Base-by-base conservation (phyloP, 441 rosid species). In the Populus hybrid region DNA sequence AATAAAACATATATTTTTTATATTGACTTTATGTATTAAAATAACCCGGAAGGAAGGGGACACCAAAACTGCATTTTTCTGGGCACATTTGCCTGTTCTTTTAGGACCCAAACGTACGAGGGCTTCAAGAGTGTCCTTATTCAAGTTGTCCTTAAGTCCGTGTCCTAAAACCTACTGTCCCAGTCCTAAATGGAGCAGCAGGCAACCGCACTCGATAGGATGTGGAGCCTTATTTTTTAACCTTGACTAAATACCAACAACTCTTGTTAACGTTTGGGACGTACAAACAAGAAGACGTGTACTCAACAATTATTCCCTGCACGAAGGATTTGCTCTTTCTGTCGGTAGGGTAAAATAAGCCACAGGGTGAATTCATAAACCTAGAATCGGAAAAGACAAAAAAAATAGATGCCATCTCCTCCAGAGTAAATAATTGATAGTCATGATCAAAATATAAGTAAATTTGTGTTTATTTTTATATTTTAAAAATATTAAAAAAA, bases 301-400 rank as follows among this genome's bases (percentile, higher is more conserved):
- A 67, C 69, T 73, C 81, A 7, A 46, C 18, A 8, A 70, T 79
- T 64, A 75, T 79, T 79, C 78, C 75, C 65, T 70, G 78, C 78
- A 79, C 68, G 71, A 75, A 67, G 71, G 78, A 28, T 46, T 46
- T 59, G 64, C 61, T 57, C 71, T n/a, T 34, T 38, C 42, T 57
- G 81, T 78, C 76, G 50, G 73, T 40, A 26, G 24, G 1, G 50
- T 8, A 2, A 14, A 64, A 74, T 36, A 5, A 18, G 18, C 14
- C 19, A 11, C 6, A 38, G 2, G 19, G 57, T 14, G 57, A 46
- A 46, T 46, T 46, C 57, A 46, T 46, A 9, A 38, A 38, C 11
- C 42, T 38, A 0, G 57, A 42, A 42, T 4, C 18, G 18, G 18
- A 12, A 42, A 42, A 10, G 12, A 40, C 30, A 11, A 42, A 42